phyloP scores from a whole-genome alignment of 371 early-diverging fungal species.

The Syncephalis fuscata region DNA sequence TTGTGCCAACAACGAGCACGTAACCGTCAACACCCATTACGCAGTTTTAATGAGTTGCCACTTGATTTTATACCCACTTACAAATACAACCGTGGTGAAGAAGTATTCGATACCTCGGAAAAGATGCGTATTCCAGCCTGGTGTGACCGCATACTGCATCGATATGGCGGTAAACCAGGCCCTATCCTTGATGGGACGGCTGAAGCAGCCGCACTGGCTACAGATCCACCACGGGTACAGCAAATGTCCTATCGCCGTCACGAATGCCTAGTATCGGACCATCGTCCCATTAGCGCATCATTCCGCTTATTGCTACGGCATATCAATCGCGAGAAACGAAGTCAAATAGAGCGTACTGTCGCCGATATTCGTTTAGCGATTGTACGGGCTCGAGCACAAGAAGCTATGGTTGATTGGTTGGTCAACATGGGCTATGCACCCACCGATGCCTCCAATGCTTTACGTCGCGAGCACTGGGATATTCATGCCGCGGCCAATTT shows the following conservation, averaged over 20 bases:
- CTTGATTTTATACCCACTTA: conserved; percentile 67
- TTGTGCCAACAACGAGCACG: conserved; percentile 26
- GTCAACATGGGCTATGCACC: not conserved
- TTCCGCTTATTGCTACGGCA: conserved; percentile 34
- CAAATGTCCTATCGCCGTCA: conserved; percentile 25
- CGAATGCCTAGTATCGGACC: conserved; percentile 57
- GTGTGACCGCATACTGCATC: conserved; percentile 65
- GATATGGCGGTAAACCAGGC: conserved; percentile 8
- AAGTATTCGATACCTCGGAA: conserved; percentile 57
- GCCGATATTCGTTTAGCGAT: conserved; percentile 11
- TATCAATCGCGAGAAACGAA: conserved; percentile 21
- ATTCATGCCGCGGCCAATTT: not conserved
- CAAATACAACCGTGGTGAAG: conserved; percentile 59
- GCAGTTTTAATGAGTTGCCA: conserved; percentile 41
- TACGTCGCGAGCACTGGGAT: not conserved
- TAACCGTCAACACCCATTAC: conserved; percentile 34
- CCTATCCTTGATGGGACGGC: too few species aligned
- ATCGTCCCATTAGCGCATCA: conserved; percentile 57
- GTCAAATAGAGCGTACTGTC: conserved; percentile 15
- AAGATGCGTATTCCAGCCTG: conserved; percentile 68
- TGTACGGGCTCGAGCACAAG: not conserved
- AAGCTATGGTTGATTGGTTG: not conserved
- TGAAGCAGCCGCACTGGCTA: too few species aligned
- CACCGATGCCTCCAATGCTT: not conserved
- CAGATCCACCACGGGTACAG: conserved; percentile 7